Conservation (phyloP, 2,329 filamentous ascomycete species). For the Ceratocystis cubensis region DNA sequence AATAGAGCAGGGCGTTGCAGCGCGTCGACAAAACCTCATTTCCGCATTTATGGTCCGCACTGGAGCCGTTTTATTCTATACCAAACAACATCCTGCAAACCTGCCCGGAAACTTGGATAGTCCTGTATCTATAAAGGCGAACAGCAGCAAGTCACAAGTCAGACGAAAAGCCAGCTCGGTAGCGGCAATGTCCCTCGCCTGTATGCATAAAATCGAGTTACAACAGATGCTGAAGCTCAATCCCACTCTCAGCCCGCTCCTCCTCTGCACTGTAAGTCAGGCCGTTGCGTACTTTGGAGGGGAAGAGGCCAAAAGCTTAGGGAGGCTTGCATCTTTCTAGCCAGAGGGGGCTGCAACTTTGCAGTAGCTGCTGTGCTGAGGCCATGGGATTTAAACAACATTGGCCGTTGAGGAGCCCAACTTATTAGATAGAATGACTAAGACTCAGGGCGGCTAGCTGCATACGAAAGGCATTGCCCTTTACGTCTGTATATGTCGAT, state of each 20-base stretch:
- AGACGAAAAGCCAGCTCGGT: neutral
- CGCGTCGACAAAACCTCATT: neutral
- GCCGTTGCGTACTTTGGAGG: too few species aligned
- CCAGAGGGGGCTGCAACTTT: neutral
- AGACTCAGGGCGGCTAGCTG: neutral
- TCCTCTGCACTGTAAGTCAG: too few species aligned
- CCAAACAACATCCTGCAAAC: neutral
- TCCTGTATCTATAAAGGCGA: slow-evolving; percentile 2
- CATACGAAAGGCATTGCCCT: neutral
- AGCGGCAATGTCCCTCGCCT: slow-evolving; percentile 9
- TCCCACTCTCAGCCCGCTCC: neutral
- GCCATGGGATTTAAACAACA: neutral
- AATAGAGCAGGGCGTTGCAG: neutral
- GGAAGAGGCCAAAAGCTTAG: too few species aligned
- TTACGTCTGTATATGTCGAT: neutral
- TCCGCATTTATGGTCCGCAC: neutral
- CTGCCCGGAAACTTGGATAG: neutral
- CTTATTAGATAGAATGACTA: neutral
- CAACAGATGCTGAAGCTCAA: slow-evolving; percentile 1
- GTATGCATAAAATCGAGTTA: slow-evolving; percentile 12
- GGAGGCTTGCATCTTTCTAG: neutral
- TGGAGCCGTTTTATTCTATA: neutral
- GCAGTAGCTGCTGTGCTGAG: neutral
- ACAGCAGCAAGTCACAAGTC: slow-evolving; percentile 5
- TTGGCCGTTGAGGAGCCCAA: neutral